Percentiles rank a stretch among this genome's conserved stretches.
Conservation (phyloP, 2,329 filamentous ascomycete genomes). For the Beauveria sp. region DNA sequence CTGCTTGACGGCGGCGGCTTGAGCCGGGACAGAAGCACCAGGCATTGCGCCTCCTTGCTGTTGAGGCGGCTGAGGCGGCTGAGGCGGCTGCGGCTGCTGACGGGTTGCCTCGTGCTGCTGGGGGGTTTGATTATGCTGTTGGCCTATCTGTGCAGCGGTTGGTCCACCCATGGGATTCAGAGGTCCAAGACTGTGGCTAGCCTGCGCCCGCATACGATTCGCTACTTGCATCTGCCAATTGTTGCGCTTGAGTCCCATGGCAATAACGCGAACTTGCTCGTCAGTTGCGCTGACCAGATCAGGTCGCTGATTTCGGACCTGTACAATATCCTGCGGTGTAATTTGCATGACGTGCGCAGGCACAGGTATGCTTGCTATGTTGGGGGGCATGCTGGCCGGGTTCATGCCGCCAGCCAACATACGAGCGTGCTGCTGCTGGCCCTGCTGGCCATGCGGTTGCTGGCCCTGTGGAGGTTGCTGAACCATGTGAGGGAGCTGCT, state of each 20-base stretch:
- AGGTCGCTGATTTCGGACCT: constrained; percentile 21
- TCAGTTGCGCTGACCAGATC: constrained; percentile 23
- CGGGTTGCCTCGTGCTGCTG: constrained; percentile 20
- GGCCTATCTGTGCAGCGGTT: constrained; percentile 13
- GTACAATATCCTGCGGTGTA: constrained; percentile 26
- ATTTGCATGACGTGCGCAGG: constrained; percentile 27
- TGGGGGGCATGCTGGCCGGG: constrained; percentile 17
- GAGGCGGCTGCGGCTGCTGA: constrained; percentile 29
- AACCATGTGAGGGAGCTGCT: constrained; percentile 5
- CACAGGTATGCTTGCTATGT: constrained; percentile 21
- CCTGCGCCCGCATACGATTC: constrained; percentile 19
- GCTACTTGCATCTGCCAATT: constrained; percentile 24
- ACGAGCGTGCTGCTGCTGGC: constrained; percentile 17
- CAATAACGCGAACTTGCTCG: constrained; percentile 25
- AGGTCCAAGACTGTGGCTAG: constrained; percentile 10
- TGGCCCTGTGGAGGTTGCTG: constrained; percentile 16
- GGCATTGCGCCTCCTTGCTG: constrained; percentile 20
- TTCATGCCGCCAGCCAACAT: constrained; percentile 10
- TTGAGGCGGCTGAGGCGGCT: constrained; percentile 24
- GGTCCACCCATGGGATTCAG: constrained; percentile 15
- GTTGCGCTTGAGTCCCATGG: constrained; percentile 27
- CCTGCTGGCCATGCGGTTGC: constrained; percentile 15
- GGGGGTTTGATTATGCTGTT: constrained; percentile 14
- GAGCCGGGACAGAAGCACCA: background rate
- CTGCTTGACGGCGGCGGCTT: constrained; percentile 21